A percentile compares a stretch with the other conserved stretches of the same genome.
These are phyloP conservation scores for Anisodus tanguticus DNA, from an alignment of 257 asterid genomes.

Conservation along the genomic window DNA sequence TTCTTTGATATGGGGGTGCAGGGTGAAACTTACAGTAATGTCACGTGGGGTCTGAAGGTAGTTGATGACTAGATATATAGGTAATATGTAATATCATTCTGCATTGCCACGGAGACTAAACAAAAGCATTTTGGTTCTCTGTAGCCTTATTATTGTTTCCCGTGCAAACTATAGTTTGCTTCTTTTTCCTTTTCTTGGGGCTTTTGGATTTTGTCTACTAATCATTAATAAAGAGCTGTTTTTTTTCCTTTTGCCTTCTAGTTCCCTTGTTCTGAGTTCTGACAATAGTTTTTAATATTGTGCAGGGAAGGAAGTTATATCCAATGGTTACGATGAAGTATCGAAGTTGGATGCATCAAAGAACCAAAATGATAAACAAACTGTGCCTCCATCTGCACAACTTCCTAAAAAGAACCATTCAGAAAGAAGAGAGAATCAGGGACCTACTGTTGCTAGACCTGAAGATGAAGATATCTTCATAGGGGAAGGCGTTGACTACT, in stretches of 20 bases:
- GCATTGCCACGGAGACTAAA: neutral
- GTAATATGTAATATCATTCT: neutral
- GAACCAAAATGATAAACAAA: conserved; percentile 57
- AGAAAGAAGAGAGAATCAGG: conserved; percentile 63
- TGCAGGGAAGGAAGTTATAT: conserved; percentile 55
- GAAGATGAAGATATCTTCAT: conserved; percentile 93
- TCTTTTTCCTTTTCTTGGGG: neutral
- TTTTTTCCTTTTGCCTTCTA: neutral
- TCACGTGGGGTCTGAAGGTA: neutral
- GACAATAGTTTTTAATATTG: conserved; percentile 34
- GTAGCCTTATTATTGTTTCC: neutral
- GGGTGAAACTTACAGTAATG: conserved; percentile 14
- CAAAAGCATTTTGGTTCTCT: neutral
- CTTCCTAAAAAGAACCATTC: conserved; percentile 59
- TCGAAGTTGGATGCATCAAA: conserved; percentile 52
- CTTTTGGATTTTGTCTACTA: neutral
- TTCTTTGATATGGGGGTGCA: neutral
- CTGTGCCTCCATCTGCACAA: conserved; percentile 82
- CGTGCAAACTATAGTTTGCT: neutral
- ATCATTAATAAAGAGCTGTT: neutral
- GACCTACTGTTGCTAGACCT: conserved; percentile 53
- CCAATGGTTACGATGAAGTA: conserved; percentile 66
- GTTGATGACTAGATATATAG: neutral
- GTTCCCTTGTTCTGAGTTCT: conserved; percentile 5
- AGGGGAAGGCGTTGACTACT: conserved; percentile 88